phyloP scores from a whole-genome alignment of 176 grass and related monocot species.

The Musa schizocarpa region DNA sequence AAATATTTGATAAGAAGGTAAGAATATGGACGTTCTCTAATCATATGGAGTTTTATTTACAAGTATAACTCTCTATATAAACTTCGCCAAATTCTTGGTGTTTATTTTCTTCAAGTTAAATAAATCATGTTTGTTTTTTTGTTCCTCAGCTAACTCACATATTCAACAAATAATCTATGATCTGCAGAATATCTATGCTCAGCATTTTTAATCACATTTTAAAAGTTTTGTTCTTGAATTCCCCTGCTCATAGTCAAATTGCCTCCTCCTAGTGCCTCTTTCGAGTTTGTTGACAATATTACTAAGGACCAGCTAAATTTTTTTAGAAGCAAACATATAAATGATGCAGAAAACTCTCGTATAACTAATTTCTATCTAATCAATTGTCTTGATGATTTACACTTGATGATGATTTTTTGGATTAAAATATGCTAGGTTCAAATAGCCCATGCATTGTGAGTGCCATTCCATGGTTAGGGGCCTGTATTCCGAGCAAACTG shows the following conservation, averaged over 20 bases:
- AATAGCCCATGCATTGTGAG: background rate
- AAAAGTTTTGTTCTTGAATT: too few species aligned
- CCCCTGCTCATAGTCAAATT: too few species aligned
- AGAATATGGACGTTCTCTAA: slow-evolving; percentile 6
- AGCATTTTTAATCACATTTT: too few species aligned
- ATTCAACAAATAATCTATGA: background rate
- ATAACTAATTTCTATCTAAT: too few species aligned
- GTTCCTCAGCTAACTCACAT: background rate
- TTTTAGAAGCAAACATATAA: too few species aligned
- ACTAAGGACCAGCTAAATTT: too few species aligned
- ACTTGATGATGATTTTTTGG: background rate
- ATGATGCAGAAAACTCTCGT: too few species aligned
- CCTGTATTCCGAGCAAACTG: background rate
- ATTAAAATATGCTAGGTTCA: background rate
- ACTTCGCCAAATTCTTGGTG: background rate
- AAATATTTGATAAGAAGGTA: slow-evolving; percentile 94
- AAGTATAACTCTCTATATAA: background rate
- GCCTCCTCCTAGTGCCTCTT: too few species aligned
- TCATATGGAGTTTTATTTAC: background rate
- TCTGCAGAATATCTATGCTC: too few species aligned
- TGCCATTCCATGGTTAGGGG: background rate
- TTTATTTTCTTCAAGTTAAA: background rate
- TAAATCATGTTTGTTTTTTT: background rate
- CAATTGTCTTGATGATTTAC: too few species aligned
- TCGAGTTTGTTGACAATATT: too few species aligned